Conservation (phyloP, 2,329 filamentous ascomycete genomes). For the Apiospora saccharicola region DNA sequence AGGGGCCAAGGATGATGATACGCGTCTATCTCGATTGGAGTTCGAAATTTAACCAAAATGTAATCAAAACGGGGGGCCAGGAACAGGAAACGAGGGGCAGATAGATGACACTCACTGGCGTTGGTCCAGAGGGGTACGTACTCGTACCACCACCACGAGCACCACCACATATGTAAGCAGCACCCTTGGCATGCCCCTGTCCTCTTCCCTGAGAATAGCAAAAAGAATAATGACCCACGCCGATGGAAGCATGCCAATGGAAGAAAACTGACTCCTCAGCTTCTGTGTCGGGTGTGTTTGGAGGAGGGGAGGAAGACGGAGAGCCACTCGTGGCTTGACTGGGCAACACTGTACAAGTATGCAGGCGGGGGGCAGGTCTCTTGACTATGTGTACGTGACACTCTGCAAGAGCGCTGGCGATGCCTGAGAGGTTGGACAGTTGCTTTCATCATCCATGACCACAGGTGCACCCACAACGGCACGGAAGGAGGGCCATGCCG, state of each 20-base stretch:
- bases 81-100: constrained; percentile 20
- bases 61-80: constrained; percentile 12
- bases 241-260: background rate
- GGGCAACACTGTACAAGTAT: constrained; percentile 4
- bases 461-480: constrained; percentile 19
- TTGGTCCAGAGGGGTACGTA: constrained; percentile 1
- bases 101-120: constrained; percentile 7
- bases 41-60: constrained; percentile 18
- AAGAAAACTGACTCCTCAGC: background rate
- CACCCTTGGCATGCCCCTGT: constrained; percentile 7
- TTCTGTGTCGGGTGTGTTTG: too few species aligned
- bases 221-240: constrained; percentile 1
- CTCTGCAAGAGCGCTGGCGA: constrained; percentile 23
- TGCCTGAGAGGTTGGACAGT: constrained; percentile 24
- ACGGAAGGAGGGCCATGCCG: constrained; percentile 15
- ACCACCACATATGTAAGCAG: background rate
- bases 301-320: background rate
- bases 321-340: constrained; percentile 15
- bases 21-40: constrained; percentile 19
- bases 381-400: constrained; percentile 5
- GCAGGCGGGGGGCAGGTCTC: constrained; percentile 5
- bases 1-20: constrained; percentile 13
- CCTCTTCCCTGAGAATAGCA: background rate
- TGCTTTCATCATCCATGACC: constrained; percentile 7
- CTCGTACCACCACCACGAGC: background rate